Evolutionary conservation across 2,329 filamentous ascomycete species (phyloP).

Genomic region (Hymenoscyphus albidus): DNA sequence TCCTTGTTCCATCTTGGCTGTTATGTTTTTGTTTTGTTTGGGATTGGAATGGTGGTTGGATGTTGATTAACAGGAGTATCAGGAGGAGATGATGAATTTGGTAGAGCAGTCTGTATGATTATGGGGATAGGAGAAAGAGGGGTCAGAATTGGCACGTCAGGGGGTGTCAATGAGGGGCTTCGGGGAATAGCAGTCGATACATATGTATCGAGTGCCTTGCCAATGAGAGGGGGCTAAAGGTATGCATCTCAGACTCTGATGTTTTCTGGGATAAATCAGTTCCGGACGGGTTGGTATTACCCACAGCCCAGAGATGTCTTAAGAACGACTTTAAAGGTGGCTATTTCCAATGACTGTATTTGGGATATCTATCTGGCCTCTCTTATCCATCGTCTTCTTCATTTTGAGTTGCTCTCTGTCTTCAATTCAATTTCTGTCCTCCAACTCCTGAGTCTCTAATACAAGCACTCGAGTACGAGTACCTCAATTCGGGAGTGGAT

Average conservation of each 20-base stretch:
- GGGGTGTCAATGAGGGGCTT: not conserved
- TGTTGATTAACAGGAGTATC: not conserved
- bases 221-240: not conserved
- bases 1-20: constrained; percentile 34
- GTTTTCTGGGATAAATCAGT: not conserved
- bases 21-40: not conserved
- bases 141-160: not conserved
- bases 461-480: not conserved
- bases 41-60: not conserved
- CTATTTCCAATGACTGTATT: no score
- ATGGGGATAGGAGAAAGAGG: not conserved
- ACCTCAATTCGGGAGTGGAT: not conserved
- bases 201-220: not conserved
- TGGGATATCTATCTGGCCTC: no score
- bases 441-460: not conserved
- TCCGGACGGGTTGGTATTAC: not conserved
- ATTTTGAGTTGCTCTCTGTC: no score
- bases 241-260: not conserved
- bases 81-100: not conserved
- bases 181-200: not conserved
- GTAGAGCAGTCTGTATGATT: not conserved
- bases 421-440: not conserved
- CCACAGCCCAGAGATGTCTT: not conserved
- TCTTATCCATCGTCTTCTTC: no score
- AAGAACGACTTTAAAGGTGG: not conserved